Evolutionary conservation across 768 basidiomycete species (phyloP), one percentile per base, ranked within the genome.

Genomic region (Boletus patriciae): DNA sequence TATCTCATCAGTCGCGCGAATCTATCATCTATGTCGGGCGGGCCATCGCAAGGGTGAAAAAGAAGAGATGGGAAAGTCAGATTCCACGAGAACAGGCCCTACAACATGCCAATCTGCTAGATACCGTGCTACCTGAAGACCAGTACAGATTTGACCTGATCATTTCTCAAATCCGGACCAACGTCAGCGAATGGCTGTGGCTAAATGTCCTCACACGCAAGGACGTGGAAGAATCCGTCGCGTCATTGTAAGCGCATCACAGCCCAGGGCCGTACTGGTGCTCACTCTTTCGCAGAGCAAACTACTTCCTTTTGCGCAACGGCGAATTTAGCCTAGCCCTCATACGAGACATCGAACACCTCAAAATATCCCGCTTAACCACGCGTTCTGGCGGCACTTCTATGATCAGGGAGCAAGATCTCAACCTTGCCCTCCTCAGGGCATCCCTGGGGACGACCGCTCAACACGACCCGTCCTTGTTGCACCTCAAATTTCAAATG

Each of bases 181-280:
- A 88, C 55, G 83, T 95, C 49, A 90, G 92, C 67, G 94, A 97
- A 77, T 97, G 94, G 93, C 77, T 97, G 2, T 97, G 94, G 94
- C 71, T 85, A 23, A 92, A 94, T 65, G 87, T 96, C 37, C 76
- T 97, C 50, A 95, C 92, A 3, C 80, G 81, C 64, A 82, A 83
- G 62, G 92, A 94, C 59, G 87, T 95, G 1, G 86, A 89, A 60
- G 88, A 88, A 23, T 88, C 93, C 0, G 84, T 96, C 19, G 85
- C 94, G 62, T 89, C 91, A 13, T 69, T 95, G 93, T 94, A 71
- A 69, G 90, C 74, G 1, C 31, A 33, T 41, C 43, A 46, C 40
- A 53, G 21, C 44, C 38, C 38, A 12, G 36, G 45, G 40, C 45
- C 25, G 23, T 51, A 23, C 52, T 16, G 27, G 46, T 60, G 42